Evolutionary conservation across 1,284 basidiomycete genomes (phyloP).

Genomic region (Chalciporus sp.): DNA sequence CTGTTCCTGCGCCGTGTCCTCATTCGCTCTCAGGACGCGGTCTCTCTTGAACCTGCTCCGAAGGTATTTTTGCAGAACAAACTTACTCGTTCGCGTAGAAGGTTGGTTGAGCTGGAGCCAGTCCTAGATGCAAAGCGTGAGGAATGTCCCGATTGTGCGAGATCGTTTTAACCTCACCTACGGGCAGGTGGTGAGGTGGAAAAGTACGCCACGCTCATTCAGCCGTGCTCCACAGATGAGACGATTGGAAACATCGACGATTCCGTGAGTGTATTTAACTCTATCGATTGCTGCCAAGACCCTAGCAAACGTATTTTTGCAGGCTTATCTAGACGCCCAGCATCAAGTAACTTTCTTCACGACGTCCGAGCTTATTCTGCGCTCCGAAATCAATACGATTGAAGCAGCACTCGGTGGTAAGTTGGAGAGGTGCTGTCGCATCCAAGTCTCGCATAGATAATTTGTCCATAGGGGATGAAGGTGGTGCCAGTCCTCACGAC

Average conservation of each 20-base stretch:
- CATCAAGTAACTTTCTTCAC: constrained; percentile 62
- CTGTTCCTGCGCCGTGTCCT: neutral
- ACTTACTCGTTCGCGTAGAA: constrained; percentile 57
- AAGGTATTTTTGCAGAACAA: constrained; percentile 81
- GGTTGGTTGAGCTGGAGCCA: constrained; percentile 60
- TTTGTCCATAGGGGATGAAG: constrained; percentile 61
- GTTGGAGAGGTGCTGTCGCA: constrained; percentile 20
- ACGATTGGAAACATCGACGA: constrained; percentile 64
- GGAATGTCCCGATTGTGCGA: constrained; percentile 23
- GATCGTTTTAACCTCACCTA: constrained; percentile 8
- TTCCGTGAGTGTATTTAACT: constrained; percentile 57
- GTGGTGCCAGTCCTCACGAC: constrained; percentile 67
- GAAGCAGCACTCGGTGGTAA: constrained; percentile 64
- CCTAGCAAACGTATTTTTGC: constrained; percentile 8
- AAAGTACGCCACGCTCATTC: constrained; percentile 51
- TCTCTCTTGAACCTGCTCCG: constrained; percentile 65
- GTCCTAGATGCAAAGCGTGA: constrained; percentile 63
- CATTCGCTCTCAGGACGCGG: constrained; percentile 48
- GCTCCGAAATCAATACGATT: constrained; percentile 64
- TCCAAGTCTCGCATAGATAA: constrained; percentile 3
- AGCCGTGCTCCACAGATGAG: constrained; percentile 54
- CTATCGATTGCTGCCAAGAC: neutral
- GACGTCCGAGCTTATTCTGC: constrained; percentile 55
- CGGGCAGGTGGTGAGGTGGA: constrained; percentile 57
- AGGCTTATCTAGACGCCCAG: constrained; percentile 68